Base-by-base conservation (phyloP, 805 yeast genomes). In the Candida xyloterini region DNA sequence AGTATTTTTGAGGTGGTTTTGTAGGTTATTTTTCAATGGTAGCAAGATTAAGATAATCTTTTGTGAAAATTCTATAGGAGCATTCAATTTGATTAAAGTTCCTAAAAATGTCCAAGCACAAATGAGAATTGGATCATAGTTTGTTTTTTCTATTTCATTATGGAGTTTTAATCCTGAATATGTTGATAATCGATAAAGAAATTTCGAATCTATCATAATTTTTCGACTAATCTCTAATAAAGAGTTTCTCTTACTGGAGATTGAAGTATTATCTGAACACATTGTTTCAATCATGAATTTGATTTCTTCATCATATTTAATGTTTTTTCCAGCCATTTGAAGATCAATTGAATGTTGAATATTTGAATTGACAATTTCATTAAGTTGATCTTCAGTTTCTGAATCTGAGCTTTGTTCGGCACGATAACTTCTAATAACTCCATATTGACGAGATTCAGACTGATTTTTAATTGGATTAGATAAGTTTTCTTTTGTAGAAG, bases 311-410 rank as follows among this genome's bases (percentile, higher is more conserved):
- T 27, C 35, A 34, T 37, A 46, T 22, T 42, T 47, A 30, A 31
- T 48, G 42, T 40, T 51, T 26, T 30, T 37, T n/a, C 76, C 76
- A 40, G 60, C 56, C 2, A 59, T 56, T 28, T 60, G 53, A 15
- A 66, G 51, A 26, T 58, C 59, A 5, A 55, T 25, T n/a, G 57
- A 43, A 8, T 55, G 55, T 30, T 55, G 56, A 11, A 59, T 25
- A 10, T 40, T 24, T 13, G 36, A 10, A 5, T 18, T 32, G 10
- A 47, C 50, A 8, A 44, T 46, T 13, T 38, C 46, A 10, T 3
- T 30, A 16, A 13, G 24, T 8, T 47, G 48, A 1, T 45, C 57
- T 18, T 50, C 50, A 9, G 34, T 43, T 25, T 43, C 44, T 9
- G 33, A 37, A 22, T 50, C 53, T 9, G 35, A 23, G 15, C 32